A percentile compares a stretch with the other conserved stretches of the same genome.
Evolutionary conservation across 2,329 filamentous ascomycete genomes (phyloP).

Genomic region (Penicillium griseofulvum): DNA sequence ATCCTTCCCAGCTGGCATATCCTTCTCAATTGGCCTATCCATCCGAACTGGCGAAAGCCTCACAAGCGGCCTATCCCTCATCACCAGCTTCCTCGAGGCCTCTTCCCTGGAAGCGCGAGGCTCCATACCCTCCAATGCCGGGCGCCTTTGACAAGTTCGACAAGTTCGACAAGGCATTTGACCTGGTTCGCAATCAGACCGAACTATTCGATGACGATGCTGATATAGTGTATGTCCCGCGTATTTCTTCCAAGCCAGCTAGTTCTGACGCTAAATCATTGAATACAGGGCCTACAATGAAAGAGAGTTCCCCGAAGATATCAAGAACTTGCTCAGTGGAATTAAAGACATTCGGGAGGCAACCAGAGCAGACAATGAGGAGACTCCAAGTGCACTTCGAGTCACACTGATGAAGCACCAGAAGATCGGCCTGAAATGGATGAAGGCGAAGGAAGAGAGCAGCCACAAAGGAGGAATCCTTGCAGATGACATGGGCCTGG

Average conservation of each 20-base stretch:
- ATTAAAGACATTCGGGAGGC: conserved; percentile 71
- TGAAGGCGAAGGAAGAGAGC: conserved; percentile 70
- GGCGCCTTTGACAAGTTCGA: background rate
- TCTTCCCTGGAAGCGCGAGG: conserved; percentile 1
- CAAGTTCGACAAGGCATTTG: conserved; percentile 1
- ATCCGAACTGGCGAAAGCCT: background rate
- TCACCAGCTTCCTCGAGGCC: background rate
- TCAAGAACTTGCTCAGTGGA: conserved; percentile 67
- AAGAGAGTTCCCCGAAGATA: conserved; percentile 60
- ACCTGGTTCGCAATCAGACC: conserved; percentile 3
- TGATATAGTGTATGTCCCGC: conserved; percentile 1
- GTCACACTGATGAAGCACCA: conserved; percentile 77
- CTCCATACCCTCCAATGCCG: background rate
- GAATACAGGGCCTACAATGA: conserved; percentile 23
- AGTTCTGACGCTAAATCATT: conserved; percentile 2
- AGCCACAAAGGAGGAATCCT: conserved; percentile 72
- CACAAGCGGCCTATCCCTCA: background rate
- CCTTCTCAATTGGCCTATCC: background rate
- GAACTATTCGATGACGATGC: conserved; percentile 7
- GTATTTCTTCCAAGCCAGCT: background rate
- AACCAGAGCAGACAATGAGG: conserved; percentile 60
- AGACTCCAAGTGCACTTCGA: conserved; percentile 67
- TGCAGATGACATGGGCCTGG: conserved; percentile 79
- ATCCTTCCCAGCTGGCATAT: background rate
- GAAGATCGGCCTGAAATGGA: conserved; percentile 72